Evolutionary conservation across 169 alveolate genomes (phyloP), one percentile per base, ranked within the genome.

Genomic region (Toxoplasma gondii): DNA sequence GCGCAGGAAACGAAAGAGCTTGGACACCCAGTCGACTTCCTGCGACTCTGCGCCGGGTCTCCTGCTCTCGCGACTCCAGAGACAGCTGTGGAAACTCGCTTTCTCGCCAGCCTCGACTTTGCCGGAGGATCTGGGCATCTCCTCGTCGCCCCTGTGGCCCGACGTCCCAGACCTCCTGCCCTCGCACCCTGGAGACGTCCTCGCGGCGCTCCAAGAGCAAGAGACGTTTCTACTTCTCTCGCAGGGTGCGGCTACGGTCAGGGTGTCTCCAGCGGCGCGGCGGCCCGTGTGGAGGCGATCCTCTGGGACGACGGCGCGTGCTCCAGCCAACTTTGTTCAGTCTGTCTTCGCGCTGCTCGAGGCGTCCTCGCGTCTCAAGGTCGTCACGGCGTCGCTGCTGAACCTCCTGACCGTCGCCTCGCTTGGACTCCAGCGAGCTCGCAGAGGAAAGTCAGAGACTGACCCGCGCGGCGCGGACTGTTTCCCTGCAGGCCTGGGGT

Each of bases 291-390:
- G 74, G 74, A 31, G 34, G 7, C 74, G 31, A 16, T 12, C n/a
- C 74, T 16, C 74, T 19, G n/a, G 43, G 49, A 74, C 45, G 49
- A 74, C 4, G 49, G 44, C 43, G 49, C 45, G 22, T 16, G 90
- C 64, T 1, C 90, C 90, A 2, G 90, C 90, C 17, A 82, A 82
- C 67, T 82, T 82, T 41, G 90, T 82, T 7, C 90, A 82, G 90
- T 82, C 90, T 39, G 67, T 82, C 67, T 82, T 41, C 27, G 90
- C 90, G 34, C 41, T 82, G 9, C 90, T 82, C 64, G 90, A 82
- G 24, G 64, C n/a, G n/a, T 43, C 90, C 36, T 43, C 67, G 58
- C 54, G 67, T 4, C 16, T 82, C 41, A 38, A 82, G 29, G 67
- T 82, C 16, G 67, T 43, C 34, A 67, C 90, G 43, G 67, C 67